Evolutionary conservation across 1,139 yeast genomes (phyloP), one percentile per base, ranked within the genome.

Genomic region (Wickerhamomyces sp.): DNA sequence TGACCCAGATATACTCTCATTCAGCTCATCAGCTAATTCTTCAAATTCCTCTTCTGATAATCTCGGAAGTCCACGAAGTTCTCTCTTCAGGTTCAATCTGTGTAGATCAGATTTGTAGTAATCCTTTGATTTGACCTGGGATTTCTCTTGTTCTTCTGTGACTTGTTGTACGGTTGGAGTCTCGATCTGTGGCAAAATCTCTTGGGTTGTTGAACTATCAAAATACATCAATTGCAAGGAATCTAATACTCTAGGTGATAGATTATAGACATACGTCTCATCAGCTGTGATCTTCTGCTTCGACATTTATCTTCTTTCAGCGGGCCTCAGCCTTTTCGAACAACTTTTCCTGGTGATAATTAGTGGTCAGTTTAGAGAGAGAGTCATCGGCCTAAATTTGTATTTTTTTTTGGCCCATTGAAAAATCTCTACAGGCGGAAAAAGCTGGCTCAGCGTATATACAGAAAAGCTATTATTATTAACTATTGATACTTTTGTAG

Each of bases 51-150:
- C 74, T 54, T 79, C 87, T 3, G 73, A 65, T 30, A 85, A 62
- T 1, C 79, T 69, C 1, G 71, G 64, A 42, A 76, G 66, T 3
- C 75, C 74, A 36, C 68, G 66, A 39, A 76, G 57, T 27, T 68
- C 63, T 51, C 93, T 68, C 59, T 80, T 81, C 45, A 79, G 57
- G 59, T 87, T 87, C 58, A 73, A 75, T 40, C 80, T 70, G 56
- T 84, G 84, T 34, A 74, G 71, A 56, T 84, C 89, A 0, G 81
- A 71, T 53, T 76, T 79, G 65, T 76, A 82, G 56, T 82, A 85
- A n/a, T 64, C 65, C 41, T 71, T 70, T 36, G 64, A 62, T 23
- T 63, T 66, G 4, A 35, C 33, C 34, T 37, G 36, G 7, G 33
- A 47, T 42, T 35, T 44, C 40, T n/a, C 37, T 15, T 36, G 33